Base-by-base conservation (phyloP, 2,329 filamentous ascomycete genomes). In the Fusarium sp. region DNA sequence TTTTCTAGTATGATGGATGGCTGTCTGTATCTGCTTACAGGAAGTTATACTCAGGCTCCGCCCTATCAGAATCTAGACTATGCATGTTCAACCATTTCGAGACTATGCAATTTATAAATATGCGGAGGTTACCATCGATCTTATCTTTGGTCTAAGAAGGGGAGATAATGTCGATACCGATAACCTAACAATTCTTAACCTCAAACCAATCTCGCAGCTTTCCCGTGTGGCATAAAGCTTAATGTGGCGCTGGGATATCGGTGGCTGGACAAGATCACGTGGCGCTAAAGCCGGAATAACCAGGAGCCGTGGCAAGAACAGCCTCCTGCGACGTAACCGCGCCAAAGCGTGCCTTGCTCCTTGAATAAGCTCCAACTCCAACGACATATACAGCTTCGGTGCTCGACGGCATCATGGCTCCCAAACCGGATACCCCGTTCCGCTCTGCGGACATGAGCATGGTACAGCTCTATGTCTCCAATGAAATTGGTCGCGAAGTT, bases 401-500 rank as follows among this genome's bases (percentile, higher is more conserved):
- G 80, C 74, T 74, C 69, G 69, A 63, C 72, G 69, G 66, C 80
- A 76, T 79, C 80, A 93, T 92, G 91, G 90, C 90, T 84, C 87
- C 88, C 77, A 85, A 87, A 83, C 86, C 94, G 86, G 95, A 98
- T 87, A 98, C 95, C 85, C 94, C 98, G 88, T 98, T 99, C 92
- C 96, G 97, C 90, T 99, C 96, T 83, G 94, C 95, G 94, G 94
- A 98, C 85, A 99, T 99, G 96, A 98, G 95, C 89, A 93, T 99
- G 92, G 97, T 97, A 81, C 96, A 99, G 91, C 93, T 99, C 81
- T 99, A 98, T 86, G 97, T 99, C 80, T 94, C 96, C 81, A 98
- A 98, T 83, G 96, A 99, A 88, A 98, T 99, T 79, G 96, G 96
- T 79, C 92, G 96, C 82, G 97, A 99, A 87, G 96, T 98, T 79